These are phyloP conservation scores for Cyclocybe aegerita DNA, from an alignment of 768 basidiomycete genomes.

Conservation along the genomic window DNA sequence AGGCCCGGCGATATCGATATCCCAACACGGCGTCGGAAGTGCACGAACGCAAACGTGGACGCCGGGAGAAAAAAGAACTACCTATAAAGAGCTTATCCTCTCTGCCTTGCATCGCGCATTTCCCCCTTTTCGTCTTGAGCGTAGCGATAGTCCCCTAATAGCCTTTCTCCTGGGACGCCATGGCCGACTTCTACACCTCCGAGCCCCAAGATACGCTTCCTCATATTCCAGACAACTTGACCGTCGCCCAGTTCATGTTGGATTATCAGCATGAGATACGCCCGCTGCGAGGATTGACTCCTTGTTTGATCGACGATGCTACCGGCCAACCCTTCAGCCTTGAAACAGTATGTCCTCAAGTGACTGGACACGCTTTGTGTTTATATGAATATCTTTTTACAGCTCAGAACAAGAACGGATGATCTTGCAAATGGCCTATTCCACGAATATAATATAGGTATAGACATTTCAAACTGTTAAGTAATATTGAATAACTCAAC, in stretches of 20 bases:
- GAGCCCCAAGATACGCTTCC: constrained; percentile 25
- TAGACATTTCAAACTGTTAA: not conserved
- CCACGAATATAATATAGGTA: constrained; percentile 36
- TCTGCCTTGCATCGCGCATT: no score
- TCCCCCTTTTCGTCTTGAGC: no score
- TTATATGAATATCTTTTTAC: not conserved
- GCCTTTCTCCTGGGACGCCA: constrained; percentile 8
- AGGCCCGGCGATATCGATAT: no score
- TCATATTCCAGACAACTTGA: constrained; percentile 53
- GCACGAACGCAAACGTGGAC: no score
- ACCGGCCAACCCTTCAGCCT: constrained; percentile 39
- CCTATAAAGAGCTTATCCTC: no score
- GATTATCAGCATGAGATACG: constrained; percentile 44
- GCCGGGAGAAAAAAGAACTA: no score
- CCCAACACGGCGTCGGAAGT: no score
- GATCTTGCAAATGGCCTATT: constrained; percentile 40
- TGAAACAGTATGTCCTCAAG: constrained; percentile 33
- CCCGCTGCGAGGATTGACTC: constrained; percentile 34
- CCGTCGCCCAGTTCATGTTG: constrained; percentile 57
- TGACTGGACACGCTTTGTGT: not conserved
- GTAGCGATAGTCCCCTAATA: no score
- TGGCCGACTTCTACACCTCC: constrained; percentile 28
- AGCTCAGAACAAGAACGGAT: constrained; percentile 40
- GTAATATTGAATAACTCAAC: not conserved
- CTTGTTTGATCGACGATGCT: constrained; percentile 55